Percentiles rank a stretch among this genome's conserved stretches.
Evolutionary conservation across 768 basidiomycete species (phyloP).

Genomic region (Rubroboletus satanas): DNA sequence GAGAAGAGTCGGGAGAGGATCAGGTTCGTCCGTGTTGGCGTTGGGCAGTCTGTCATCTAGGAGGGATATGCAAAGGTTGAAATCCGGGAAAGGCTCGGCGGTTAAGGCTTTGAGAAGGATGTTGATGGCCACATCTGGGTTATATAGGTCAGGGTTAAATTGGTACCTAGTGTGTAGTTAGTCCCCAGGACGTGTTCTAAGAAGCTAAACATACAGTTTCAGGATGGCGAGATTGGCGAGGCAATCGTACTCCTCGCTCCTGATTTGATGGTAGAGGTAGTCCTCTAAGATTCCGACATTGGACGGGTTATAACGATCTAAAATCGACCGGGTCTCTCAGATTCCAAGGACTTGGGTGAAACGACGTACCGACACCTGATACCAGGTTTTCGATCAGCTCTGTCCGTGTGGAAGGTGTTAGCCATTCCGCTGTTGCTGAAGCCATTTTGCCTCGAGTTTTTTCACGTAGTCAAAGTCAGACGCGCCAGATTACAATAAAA

Average conservation of each 20-base stretch:
- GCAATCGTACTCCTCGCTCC: constrained; percentile 88
- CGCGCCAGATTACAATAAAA: background rate
- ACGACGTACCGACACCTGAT: constrained; percentile 75
- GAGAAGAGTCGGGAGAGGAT: constrained; percentile 70
- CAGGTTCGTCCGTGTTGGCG: constrained; percentile 67
- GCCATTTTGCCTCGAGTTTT: constrained; percentile 18
- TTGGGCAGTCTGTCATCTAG: constrained; percentile 67
- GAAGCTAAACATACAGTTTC: constrained; percentile 60
- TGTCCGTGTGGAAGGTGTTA: constrained; percentile 71
- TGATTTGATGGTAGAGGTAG: constrained; percentile 92
- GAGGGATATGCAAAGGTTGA: constrained; percentile 91
- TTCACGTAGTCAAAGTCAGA: constrained; percentile 3
- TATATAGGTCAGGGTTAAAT: constrained; percentile 91
- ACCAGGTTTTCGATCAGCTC: constrained; percentile 89
- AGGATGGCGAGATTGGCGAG: constrained; percentile 93
- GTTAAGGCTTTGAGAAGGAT: constrained; percentile 91
- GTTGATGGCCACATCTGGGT: constrained; percentile 90
- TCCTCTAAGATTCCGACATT: constrained; percentile 94
- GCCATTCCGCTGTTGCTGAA: constrained; percentile 56
- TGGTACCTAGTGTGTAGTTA: constrained; percentile 63
- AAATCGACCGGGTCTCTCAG: constrained; percentile 1
- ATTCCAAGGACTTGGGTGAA: background rate
- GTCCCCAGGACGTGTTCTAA: background rate
- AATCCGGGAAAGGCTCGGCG: constrained; percentile 84
- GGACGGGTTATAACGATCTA: constrained; percentile 96